phyloP scores from a whole-genome alignment of 2,329 filamentous ascomycete genomes.

The Colletotrichum sp. region DNA sequence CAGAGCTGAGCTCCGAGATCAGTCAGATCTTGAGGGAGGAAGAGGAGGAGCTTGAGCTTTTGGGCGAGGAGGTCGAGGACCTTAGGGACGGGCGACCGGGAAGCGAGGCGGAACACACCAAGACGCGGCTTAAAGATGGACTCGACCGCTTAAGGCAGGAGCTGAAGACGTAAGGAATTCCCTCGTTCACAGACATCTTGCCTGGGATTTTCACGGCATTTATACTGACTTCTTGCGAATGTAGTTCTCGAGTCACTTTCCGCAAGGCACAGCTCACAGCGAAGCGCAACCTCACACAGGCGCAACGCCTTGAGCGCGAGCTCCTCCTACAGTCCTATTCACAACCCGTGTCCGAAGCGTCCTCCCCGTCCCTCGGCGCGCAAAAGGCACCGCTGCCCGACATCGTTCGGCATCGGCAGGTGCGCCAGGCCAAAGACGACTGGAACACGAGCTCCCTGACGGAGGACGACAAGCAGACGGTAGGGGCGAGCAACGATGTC shows the following conservation, averaged over 20 bases:
- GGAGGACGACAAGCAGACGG: conserved; percentile 73
- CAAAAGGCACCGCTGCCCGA: conserved; percentile 21
- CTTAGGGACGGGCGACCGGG: conserved; percentile 57
- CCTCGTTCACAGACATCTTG: background rate
- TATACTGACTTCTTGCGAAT: background rate
- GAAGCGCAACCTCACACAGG: conserved; percentile 74
- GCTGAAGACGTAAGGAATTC: conserved; percentile 65
- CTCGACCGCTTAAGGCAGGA: conserved; percentile 72
- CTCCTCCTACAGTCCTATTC: conserved; percentile 72
- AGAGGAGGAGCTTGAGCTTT: conserved; percentile 82
- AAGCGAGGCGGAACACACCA: conserved; percentile 65
- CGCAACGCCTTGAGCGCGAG: conserved; percentile 78
- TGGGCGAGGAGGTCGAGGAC: conserved; percentile 80
- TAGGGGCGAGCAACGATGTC: conserved; percentile 81
- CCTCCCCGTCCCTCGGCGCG: conserved; percentile 30
- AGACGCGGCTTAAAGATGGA: conserved; percentile 68
- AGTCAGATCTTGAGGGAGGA: conserved; percentile 77
- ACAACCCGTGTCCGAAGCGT: conserved; percentile 40
- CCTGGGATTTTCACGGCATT: conserved; percentile 20
- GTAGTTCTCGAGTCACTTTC: conserved; percentile 68
- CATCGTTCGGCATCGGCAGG: conserved; percentile 28
- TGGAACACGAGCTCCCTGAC: conserved; percentile 43
- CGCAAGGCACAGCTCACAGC: conserved; percentile 82
- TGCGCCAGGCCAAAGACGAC: conserved; percentile 26
- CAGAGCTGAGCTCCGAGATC: conserved; percentile 83